phyloP scores from a whole-genome alignment of 805 yeast species.

The Candida hispaniensis region DNA sequence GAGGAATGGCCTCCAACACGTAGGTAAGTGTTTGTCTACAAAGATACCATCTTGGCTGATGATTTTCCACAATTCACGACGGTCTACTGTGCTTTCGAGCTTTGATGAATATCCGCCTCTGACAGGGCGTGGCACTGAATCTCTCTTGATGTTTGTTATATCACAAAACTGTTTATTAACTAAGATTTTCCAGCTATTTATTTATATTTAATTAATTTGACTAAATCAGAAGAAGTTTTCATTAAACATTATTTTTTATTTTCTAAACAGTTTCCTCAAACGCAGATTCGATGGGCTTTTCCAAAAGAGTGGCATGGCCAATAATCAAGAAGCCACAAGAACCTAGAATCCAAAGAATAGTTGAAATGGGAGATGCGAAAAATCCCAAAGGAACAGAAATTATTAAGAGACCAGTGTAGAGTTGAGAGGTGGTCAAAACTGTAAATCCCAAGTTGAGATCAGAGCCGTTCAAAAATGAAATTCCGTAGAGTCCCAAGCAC shows the following conservation, averaged over 20 bases:
- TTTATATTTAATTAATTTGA: no score
- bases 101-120: slow-evolving; percentile 70
- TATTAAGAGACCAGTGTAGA: slow-evolving; percentile 72
- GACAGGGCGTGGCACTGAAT: slow-evolving; percentile 70
- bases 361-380: slow-evolving; percentile 79
- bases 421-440: slow-evolving; percentile 60
- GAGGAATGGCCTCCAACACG: slow-evolving; percentile 1
- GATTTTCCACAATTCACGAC: slow-evolving; percentile 57
- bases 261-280: slow-evolving; percentile 51
- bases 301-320: slow-evolving; percentile 83
- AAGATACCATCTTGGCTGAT: slow-evolving; percentile 33
- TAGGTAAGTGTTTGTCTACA: slow-evolving; percentile 18
- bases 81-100: slow-evolving; percentile 56
- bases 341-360: slow-evolving; percentile 86
- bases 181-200: no score
- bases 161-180: slow-evolving; percentile 2
- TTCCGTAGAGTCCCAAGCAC: slow-evolving; percentile 64
- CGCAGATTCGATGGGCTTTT: slow-evolving; percentile 90
- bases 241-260: no score
- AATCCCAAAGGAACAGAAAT: slow-evolving; percentile 74
- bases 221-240: no score
- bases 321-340: slow-evolving; percentile 69
- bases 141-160: slow-evolving; percentile 12
- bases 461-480: slow-evolving; percentile 66
- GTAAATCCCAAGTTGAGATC: slow-evolving; percentile 65